Conservation (phyloP, 2,329 filamentous ascomycete genomes). For the Colletotrichum theobromicola region DNA sequence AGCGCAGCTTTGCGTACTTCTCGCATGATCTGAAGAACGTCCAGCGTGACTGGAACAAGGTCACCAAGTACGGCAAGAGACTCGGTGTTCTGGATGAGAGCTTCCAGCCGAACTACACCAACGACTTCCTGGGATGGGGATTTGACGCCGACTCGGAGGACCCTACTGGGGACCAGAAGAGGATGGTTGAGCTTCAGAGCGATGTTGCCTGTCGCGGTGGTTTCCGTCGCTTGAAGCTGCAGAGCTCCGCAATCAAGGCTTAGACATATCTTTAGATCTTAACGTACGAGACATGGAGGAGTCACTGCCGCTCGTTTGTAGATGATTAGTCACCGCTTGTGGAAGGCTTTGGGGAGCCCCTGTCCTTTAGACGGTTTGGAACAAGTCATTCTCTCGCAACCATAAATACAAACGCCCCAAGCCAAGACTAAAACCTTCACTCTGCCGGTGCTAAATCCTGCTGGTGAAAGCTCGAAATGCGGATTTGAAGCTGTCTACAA, state of each 20-base stretch:
- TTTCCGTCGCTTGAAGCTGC: constrained; percentile 55
- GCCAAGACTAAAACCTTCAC: too few relatives aligned
- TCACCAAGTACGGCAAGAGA: constrained; percentile 77
- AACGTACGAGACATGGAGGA: not conserved
- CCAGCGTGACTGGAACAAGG: constrained; percentile 76
- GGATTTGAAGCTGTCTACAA: too few relatives aligned
- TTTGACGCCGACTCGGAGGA: constrained; percentile 70
- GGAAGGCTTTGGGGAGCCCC: not conserved
- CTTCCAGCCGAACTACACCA: constrained; percentile 78
- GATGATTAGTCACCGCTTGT: not conserved
- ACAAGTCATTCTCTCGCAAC: not conserved
- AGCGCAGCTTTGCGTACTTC: constrained; percentile 80
- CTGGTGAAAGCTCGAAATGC: too few relatives aligned
- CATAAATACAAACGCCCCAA: not conserved
- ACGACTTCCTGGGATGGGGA: constrained; percentile 70
- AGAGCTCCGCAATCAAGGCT: not conserved
- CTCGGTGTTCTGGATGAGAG: constrained; percentile 67
- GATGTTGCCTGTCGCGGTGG: constrained; percentile 69
- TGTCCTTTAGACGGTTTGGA: not conserved
- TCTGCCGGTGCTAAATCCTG: too few relatives aligned
- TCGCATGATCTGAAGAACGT: constrained; percentile 79
- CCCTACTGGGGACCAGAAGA: constrained; percentile 76
- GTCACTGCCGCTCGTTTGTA: not conserved
- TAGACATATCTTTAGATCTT: not conserved
- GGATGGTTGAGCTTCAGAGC: constrained; percentile 73